These are phyloP conservation scores for Withania somnifera DNA, from an alignment of 305 asterid genomes.

Conservation along the genomic window DNA sequence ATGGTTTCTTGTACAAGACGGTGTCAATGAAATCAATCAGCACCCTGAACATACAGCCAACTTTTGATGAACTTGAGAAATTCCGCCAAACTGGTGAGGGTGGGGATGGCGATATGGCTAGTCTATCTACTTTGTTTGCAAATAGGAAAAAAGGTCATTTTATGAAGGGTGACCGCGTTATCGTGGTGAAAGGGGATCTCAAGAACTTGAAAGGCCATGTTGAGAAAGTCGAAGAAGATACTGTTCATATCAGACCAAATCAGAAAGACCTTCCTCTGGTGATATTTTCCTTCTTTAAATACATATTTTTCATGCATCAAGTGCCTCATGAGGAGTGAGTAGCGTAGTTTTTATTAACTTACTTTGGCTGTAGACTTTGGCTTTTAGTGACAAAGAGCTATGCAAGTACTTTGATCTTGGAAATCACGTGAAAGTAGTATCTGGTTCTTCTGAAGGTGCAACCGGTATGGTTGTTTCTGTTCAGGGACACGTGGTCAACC, in stretches of 20 bases:
- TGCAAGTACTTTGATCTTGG: slow-evolving; percentile 97
- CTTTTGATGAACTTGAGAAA: slow-evolving; percentile 92
- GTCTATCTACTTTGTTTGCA: slow-evolving; percentile 70
- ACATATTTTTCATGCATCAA: neutral
- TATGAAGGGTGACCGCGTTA: slow-evolving; percentile 87
- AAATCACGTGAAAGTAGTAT: slow-evolving; percentile 83
- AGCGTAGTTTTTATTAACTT: neutral
- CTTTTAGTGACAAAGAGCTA: slow-evolving; percentile 65
- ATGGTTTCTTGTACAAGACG: slow-evolving; percentile 77
- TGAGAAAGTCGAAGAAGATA: slow-evolving; percentile 92
- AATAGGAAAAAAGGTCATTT: slow-evolving; percentile 89
- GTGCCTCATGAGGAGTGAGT: neutral
- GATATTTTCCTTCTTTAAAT: slow-evolving; percentile 6
- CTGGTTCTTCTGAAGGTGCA: slow-evolving; percentile 92
- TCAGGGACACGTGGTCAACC: slow-evolving; percentile 87
- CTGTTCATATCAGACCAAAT: slow-evolving; percentile 79
- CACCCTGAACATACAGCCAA: slow-evolving; percentile 70
- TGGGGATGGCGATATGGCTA: slow-evolving; percentile 77
- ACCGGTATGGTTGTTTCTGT: slow-evolving; percentile 98
- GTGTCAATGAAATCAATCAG: slow-evolving; percentile 77
- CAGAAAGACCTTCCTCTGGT: slow-evolving; percentile 75
- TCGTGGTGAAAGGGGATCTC: slow-evolving; percentile 86
- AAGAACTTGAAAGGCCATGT: slow-evolving; percentile 82
- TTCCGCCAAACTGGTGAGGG: slow-evolving; percentile 71
- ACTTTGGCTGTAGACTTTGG: slow-evolving; percentile 55